Evolutionary conservation across 129 eudicot species (phyloP), one percentile per base, ranked within the genome.

Genomic region (Escallonia rubra): DNA sequence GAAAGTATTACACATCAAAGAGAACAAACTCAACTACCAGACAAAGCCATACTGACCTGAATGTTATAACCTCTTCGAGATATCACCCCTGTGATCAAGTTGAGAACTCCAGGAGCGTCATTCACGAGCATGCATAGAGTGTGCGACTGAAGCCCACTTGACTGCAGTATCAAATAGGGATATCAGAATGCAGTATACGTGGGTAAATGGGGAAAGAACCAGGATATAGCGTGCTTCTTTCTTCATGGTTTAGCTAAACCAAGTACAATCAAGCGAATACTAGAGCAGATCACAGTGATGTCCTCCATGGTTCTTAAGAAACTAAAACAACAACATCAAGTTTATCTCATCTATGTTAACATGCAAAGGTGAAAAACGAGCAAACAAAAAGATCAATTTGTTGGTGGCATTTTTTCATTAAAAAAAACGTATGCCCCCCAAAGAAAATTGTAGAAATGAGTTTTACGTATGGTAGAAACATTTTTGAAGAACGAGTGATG

Each of bases 31-130:
- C 43, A 49, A 13, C 41, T 8, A 15, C 41, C 51, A 42, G 65
- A 57, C 54, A 40, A 43, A 57, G 64, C 61, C 42, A 65, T 43
- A 52, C 65, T 60, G 62, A 93, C 98, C 95, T 93, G 96, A 76
- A 93, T 74, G 76, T 84, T 89, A 70, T 93, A 93, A 53, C 97
- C 92, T 86, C 96, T 78, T 74, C 96, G 80, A 70, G 98, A 73
- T 77, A 89, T 73, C 51, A 93, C 92, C 10, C 98, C 95, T 5
- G 83, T 83, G 54, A 93, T 74, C 73, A 89, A 64, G 71, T 93
- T 93, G 39, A 93, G 96, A 69, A 93, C 98, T 80, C 98, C 96
- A 66, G 96, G 96, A 70, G 78, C 3, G 61, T 93, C 72, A 74
- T 79, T 93, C 34, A 82, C 98, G 23, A 93, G 89, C 85, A 93